Evolutionary conservation across 805 yeast species (phyloP).

Genomic region (Myxozyma kluyveri): DNA sequence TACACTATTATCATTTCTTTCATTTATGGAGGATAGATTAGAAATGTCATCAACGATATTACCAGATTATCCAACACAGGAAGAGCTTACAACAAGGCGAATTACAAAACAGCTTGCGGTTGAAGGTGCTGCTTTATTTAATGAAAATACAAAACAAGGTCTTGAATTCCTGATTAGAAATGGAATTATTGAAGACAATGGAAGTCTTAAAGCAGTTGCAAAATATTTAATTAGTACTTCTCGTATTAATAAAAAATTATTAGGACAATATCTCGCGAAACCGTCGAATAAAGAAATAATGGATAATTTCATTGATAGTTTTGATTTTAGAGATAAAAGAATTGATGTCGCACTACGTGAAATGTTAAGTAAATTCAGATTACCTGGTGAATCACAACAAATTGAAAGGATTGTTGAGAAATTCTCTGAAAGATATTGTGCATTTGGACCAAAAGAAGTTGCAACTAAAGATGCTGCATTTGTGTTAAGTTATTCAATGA

Average conservation of each 20-base stretch:
- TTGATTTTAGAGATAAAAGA: conserved; percentile 73
- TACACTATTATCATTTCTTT: conserved; percentile 60
- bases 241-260: conserved; percentile 76
- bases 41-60: conserved; percentile 16
- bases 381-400: conserved; percentile 97
- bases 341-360: conserved; percentile 92
- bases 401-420: conserved; percentile 88
- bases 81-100: conserved; percentile 18
- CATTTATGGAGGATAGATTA: conserved; percentile 28
- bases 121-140: conserved; percentile 69
- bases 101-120: conserved; percentile 70
- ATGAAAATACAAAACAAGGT: conserved; percentile 76
- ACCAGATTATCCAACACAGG: conserved; percentile 14
- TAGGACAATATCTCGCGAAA: conserved; percentile 84
- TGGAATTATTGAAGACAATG: conserved; percentile 55
- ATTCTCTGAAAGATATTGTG: conserved; percentile 77
- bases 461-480: conserved; percentile 95
- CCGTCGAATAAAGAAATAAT: conserved; percentile 62
- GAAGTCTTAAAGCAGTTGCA: conserved; percentile 63
- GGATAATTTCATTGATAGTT: conserved; percentile 59
- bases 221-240: conserved; percentile 74
- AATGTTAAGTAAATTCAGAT: conserved; percentile 74
- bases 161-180: conserved; percentile 59
- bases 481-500: conserved; percentile 84
- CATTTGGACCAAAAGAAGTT: conserved; percentile 52